A percentile compares a stretch with the other conserved stretches of the same genome.
Evolutionary conservation across 2,329 filamentous ascomycete genomes (phyloP).

Genomic region (Venturia aucupariae): DNA sequence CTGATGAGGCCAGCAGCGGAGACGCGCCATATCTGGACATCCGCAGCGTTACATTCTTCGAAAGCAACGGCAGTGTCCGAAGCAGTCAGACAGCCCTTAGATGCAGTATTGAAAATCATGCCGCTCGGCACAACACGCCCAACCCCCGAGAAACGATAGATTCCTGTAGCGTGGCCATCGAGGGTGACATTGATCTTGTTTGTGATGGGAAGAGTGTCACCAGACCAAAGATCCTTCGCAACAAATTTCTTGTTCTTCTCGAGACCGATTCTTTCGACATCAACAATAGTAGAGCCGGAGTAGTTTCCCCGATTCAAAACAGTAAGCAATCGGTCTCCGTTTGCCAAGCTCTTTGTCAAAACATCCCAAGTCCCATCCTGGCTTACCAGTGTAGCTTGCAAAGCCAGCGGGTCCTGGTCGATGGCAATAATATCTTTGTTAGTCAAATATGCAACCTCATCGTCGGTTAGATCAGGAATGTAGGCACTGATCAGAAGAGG

Average conservation of each 20-base stretch:
- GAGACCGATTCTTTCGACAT: conserved; percentile 31
- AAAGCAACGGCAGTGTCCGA: conserved; percentile 24
- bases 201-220: conserved; percentile 20
- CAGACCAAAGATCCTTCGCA: conserved; percentile 38
- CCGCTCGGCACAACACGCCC: conserved; percentile 34
- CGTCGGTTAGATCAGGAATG: conserved; percentile 30
- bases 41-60: conserved; percentile 29
- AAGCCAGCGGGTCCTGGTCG: conserved; percentile 37
- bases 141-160: conserved; percentile 32
- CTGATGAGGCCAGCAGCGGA: conserved; percentile 27
- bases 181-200: conserved; percentile 24
- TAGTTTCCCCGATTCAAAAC: conserved; percentile 36
- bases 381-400: conserved; percentile 40
- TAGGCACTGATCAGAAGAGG: conserved; percentile 41
- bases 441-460: conserved; percentile 35
- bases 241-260: conserved; percentile 22
- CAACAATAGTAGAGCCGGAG: conserved; percentile 24
- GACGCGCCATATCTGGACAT: conserved; percentile 37
- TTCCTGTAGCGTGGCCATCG: conserved; percentile 32
- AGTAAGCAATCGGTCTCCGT: conserved; percentile 40
- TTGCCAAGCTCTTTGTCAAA: conserved; percentile 37
- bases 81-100: conserved; percentile 35
- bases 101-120: conserved; percentile 42
- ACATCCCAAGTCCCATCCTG: conserved; percentile 37
- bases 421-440: conserved; percentile 42